Percentiles rank a stretch among this genome's conserved stretches.
These are phyloP conservation scores for Periconia digitata DNA, from an alignment of 2,329 filamentous ascomycete species.

Conservation along the genomic window DNA sequence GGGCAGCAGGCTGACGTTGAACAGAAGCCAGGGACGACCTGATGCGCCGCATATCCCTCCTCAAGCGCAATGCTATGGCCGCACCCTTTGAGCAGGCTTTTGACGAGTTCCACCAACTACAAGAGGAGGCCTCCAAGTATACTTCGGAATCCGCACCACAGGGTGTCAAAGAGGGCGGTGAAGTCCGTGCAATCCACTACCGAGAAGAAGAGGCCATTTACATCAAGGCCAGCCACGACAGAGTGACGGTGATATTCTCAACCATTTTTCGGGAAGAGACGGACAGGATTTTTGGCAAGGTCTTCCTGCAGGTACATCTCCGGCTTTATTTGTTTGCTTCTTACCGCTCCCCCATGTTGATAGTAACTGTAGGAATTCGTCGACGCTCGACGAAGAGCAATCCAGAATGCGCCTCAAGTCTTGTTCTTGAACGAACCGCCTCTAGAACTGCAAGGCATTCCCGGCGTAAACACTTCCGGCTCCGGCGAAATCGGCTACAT, in stretches of 20 bases:
- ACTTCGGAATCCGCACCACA: constrained; percentile 93
- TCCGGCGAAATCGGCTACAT: constrained; percentile 94
- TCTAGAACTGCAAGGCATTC: constrained; percentile 83
- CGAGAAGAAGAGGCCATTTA: constrained; percentile 98
- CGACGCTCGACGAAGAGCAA: constrained; percentile 88
- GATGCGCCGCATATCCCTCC: constrained; percentile 79
- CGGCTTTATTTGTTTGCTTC: neutral
- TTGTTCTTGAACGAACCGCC: constrained; percentile 94
- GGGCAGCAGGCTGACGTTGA: constrained; percentile 18
- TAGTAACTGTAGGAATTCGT: constrained; percentile 72
- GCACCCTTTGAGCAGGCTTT: constrained; percentile 98
- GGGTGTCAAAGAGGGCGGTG: constrained; percentile 82
- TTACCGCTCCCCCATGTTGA: neutral
- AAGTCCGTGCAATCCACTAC: constrained; percentile 96
- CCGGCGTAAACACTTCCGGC: constrained; percentile 71
- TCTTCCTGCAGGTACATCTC: constrained; percentile 74
- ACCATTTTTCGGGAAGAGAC: constrained; percentile 98
- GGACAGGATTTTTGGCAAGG: constrained; percentile 94
- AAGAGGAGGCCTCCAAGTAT: constrained; percentile 87
- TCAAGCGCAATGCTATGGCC: constrained; percentile 99
- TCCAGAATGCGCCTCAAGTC: constrained; percentile 98
- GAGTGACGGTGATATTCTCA: constrained; percentile 98
- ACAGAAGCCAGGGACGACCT: constrained; percentile 82
- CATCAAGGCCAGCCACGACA: constrained; percentile 94
- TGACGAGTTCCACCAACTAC: constrained; percentile 82